Evolutionary conservation across 2,329 filamentous ascomycete genomes (phyloP).

Genomic region (Sphaerostilbella broomeana): DNA sequence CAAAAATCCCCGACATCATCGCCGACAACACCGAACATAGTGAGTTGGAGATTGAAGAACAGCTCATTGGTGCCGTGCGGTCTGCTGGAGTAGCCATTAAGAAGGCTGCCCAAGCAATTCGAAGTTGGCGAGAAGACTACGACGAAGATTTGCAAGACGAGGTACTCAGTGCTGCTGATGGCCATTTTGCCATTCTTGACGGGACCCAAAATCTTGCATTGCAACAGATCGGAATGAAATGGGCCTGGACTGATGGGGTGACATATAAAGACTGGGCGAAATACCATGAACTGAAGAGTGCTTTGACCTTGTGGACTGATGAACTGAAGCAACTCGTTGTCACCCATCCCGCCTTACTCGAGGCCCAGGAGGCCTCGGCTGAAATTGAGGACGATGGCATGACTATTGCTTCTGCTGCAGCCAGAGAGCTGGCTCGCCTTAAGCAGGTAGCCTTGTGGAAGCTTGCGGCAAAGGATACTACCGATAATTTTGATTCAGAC

Average conservation of each 20-base stretch:
- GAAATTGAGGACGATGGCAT: constrained; percentile 74
- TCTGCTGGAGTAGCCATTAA: constrained; percentile 67
- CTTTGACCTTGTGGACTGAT: constrained; percentile 76
- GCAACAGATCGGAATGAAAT: constrained; percentile 87
- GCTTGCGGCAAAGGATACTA: constrained; percentile 64
- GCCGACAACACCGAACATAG: constrained; percentile 41
- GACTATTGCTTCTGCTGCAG: constrained; percentile 69
- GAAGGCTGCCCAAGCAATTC: constrained; percentile 67
- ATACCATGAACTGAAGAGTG: constrained; percentile 80
- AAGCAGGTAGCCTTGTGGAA: constrained; percentile 86
- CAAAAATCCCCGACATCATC: constrained; percentile 58
- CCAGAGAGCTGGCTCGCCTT: constrained; percentile 69
- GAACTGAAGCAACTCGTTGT: constrained; percentile 73
- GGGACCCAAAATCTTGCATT: constrained; percentile 76
- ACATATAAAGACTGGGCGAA: constrained; percentile 97
- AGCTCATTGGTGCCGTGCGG: constrained; percentile 48
- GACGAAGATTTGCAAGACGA: constrained; percentile 62
- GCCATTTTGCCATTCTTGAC: constrained; percentile 76
- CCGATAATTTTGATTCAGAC: constrained; percentile 71
- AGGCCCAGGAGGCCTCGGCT: constrained; percentile 60
- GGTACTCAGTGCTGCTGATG: constrained; percentile 66
- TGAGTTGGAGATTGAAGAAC: constrained; percentile 35
- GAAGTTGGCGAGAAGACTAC: constrained; percentile 68
- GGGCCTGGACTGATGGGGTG: constrained; percentile 92
- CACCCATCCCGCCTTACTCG: constrained; percentile 62